Base-by-base conservation (phyloP, 345 rosid genomes). In the Gossypium ekmanianum region DNA sequence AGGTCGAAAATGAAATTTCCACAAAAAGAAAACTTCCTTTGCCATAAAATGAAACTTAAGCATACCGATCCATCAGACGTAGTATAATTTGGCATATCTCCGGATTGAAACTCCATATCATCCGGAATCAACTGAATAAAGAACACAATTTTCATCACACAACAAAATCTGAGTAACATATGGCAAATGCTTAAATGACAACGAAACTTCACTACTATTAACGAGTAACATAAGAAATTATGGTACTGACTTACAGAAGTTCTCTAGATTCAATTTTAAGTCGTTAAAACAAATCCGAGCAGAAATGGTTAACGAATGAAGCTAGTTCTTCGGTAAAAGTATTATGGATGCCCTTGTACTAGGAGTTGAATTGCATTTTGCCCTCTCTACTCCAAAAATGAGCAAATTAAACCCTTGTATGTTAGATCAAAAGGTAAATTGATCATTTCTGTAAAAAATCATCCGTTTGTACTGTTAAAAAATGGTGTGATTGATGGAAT, bases 81-180 rank as follows among this genome's bases (percentile, higher is more conserved):
- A 1, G 98, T 91, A 75, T 91, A 94, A 68, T 91, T 94, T 68
- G 98, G 98, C 87, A 89, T 83, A 70, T 92, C 98, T 79, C 98
- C 98, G 34, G 95, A 82, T 47, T 94, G 98, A 77, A 92, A 92
- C 83, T 94, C 98, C 97, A 91, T 92, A 82, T 92, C 98, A 77
- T 94, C 98, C 2, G 98, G 98, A 74, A 94, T 94, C 86, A 92
- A 80, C 98, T 94, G 79, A 4, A 54, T 55, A 58, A 54, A 11
- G 56, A 34, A 34, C 6, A 77, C 54, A 72, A 1, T n/a, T 20
- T 10, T 9, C 41, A 11, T 14, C 48, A 45, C 43, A 61, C 24
- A n/a, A 3, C 5, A 22, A 74, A 26, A 61, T n/a, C 24, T 2
- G n/a, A 24, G 56, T 34, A 63, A 34, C 41, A 34, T 61, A 39